phyloP scores from a whole-genome alignment of 1,139 yeast genomes.

The Debaryomyces coudertii region DNA sequence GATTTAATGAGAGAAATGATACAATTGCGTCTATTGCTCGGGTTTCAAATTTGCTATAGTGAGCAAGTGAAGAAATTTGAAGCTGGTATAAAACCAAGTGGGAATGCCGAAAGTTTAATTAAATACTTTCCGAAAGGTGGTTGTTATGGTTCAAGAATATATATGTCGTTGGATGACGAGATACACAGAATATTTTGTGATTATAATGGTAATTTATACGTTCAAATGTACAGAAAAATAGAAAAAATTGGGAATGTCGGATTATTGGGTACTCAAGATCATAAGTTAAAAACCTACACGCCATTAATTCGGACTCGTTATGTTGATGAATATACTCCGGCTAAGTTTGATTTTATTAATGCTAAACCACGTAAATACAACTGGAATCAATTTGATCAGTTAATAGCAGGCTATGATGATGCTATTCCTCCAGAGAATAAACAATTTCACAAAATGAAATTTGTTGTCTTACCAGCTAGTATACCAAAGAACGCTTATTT shows the following conservation, averaged over 20 bases:
- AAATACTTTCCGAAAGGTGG: slow-evolving; percentile 43
- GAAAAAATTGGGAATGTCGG: slow-evolving; percentile 22
- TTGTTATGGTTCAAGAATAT: slow-evolving; percentile 64
- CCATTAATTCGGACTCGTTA: slow-evolving; percentile 79
- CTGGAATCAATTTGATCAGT: slow-evolving; percentile 93
- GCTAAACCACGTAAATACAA: slow-evolving; percentile 60
- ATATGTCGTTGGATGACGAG: slow-evolving; percentile 77
- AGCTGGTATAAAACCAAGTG: slow-evolving; percentile 60
- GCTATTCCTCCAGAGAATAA: slow-evolving; percentile 58
- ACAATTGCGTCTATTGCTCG: slow-evolving; percentile 75
- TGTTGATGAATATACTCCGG: slow-evolving; percentile 65
- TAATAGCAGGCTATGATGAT: slow-evolving; percentile 87
- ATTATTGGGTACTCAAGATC: slow-evolving; percentile 20
- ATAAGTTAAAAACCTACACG: slow-evolving; percentile 32
- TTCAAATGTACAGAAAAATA: slow-evolving; percentile 63
- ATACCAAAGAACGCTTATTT: slow-evolving; percentile 60
- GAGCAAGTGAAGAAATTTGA: slow-evolving; percentile 68
- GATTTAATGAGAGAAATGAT: slow-evolving; percentile 87
- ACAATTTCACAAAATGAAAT: slow-evolving; percentile 70
- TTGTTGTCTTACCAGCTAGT: slow-evolving; percentile 79
- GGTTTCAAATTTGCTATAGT: slow-evolving; percentile 88
- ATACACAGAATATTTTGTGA: slow-evolving; percentile 83
- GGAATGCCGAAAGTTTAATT: slow-evolving; percentile 48
- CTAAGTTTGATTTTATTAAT: slow-evolving; percentile 59
- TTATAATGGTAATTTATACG: slow-evolving; percentile 68